Evolutionary conservation across 176 grass and related monocot species (phyloP).

Genomic region (Bromus sterilis): DNA sequence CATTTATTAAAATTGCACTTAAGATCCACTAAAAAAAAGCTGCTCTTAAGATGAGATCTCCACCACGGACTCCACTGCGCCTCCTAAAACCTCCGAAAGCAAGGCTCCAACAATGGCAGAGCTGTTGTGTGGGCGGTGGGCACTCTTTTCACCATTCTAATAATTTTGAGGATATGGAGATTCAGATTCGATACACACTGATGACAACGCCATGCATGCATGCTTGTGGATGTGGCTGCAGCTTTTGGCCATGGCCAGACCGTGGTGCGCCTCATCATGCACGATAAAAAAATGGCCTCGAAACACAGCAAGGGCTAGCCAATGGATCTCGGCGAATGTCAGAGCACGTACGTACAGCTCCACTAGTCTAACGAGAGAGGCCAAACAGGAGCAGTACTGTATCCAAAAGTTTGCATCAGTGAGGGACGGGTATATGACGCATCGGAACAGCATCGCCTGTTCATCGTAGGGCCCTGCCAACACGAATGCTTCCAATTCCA

Average conservation of each 20-base stretch:
- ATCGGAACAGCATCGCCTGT: neutral
- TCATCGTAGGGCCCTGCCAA: neutral
- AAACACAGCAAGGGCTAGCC: neutral
- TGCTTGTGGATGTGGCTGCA: neutral
- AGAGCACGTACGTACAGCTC: neutral
- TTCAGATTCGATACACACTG: neutral
- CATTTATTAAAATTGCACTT: too few relatives aligned
- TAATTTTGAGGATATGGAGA: neutral
- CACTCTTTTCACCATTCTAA: neutral
- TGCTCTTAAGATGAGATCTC: neutral
- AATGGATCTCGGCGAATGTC: neutral
- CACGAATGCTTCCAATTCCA: neutral
- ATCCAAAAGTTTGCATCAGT: neutral
- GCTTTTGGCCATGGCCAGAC: neutral
- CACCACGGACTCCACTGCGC: neutral
- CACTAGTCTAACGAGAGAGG: neutral
- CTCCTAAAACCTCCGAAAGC: neutral
- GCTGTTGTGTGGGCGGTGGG: too few relatives aligned
- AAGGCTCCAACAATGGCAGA: neutral
- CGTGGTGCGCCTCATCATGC: slow-evolving; percentile 21
- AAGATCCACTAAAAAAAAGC: too few relatives aligned
- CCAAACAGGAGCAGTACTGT: neutral
- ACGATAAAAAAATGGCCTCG: neutral
- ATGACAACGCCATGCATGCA: too few relatives aligned
- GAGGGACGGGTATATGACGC: too few relatives aligned